A percentile compares a stretch with the other conserved stretches of the same genome.
phyloP scores from a whole-genome alignment of 2,329 filamentous ascomycete species.

The Fusarium duplospermum region DNA sequence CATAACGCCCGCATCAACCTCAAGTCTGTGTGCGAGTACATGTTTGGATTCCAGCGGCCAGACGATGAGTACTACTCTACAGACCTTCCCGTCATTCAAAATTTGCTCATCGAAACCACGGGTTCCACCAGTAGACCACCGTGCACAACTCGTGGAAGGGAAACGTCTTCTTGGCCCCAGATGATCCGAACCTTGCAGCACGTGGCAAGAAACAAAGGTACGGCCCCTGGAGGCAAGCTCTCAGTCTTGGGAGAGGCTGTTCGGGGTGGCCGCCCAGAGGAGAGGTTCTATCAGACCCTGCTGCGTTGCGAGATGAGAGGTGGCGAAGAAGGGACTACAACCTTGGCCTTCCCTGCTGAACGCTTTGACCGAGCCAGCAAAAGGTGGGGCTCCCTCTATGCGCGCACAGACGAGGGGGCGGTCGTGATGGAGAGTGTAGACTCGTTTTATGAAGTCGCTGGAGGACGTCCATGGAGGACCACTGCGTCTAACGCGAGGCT shows the following conservation, averaged over 20 bases:
- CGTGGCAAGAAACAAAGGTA: not conserved
- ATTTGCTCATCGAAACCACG: not conserved
- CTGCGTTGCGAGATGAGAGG: constrained; percentile 2
- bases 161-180: not conserved
- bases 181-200: not conserved
- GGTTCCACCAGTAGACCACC: not conserved
- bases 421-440: not conserved
- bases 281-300: not conserved
- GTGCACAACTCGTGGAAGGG: not conserved
- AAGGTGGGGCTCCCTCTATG: not conserved
- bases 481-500: not conserved
- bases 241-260: not conserved
- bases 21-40: not conserved
- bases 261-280: not conserved
- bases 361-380: no score
- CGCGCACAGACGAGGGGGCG: not conserved
- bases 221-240: not conserved
- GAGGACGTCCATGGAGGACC: not conserved
- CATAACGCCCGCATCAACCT: not conserved
- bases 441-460: not conserved
- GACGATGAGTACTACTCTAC: not conserved
- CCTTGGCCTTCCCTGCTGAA: constrained; percentile 2
- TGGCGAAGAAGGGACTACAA: not conserved
- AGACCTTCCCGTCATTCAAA: not conserved
- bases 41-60: not conserved